Base-by-base conservation (phyloP, 371 early-diverging fungal species). In the Mortierella sp. region DNA sequence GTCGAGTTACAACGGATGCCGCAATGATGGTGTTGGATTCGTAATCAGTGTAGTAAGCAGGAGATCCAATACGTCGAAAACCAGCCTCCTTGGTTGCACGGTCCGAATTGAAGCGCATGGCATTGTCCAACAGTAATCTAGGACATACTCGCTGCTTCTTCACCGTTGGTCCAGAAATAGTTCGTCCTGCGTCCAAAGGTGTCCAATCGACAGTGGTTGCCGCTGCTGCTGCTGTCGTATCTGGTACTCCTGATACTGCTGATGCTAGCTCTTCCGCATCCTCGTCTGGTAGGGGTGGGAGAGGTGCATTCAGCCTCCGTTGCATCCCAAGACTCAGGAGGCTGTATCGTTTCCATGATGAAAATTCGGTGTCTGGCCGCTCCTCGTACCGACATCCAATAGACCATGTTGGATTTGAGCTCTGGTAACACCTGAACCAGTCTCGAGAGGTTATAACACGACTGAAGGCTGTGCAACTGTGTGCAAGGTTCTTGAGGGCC, bases 1-100 rank as follows among this genome's bases (percentile, higher is more conserved):
- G 56, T 19, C 61, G 43, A 34, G 55, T 49, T 3, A 71, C 30
- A 54, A 71, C 64, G 0, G 65, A 71, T 1, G 71, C 71, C 1
- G 65, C 54, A 26, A 71, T 51, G 57, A 47, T 57, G 24, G 62
- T 47, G 10, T 56, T 55, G 13, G 56, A 42, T 3, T 21, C 38
- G 14, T 50, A 26, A 46, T 58, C 58, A 27, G 52, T 45, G 21
- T 65, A 46, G 21, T 65, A 65, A 0, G 58, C 54, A 14, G 66
- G 66, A 0, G 58, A 58, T 0, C 58, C 66, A 18, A 54, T 58
- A 4, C 54, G 58, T 0, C 52, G 12, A 21, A 24, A 65, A 19
- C 24, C 21, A 12, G 24, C 47, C 2, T 19, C 5, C 6, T 42
- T 12, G 10, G 64, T 55, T 12, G 23, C 42, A 5, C n/a, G 16